Base-by-base conservation (phyloP, 257 asterid genomes). In the Petrea volubilis region DNA sequence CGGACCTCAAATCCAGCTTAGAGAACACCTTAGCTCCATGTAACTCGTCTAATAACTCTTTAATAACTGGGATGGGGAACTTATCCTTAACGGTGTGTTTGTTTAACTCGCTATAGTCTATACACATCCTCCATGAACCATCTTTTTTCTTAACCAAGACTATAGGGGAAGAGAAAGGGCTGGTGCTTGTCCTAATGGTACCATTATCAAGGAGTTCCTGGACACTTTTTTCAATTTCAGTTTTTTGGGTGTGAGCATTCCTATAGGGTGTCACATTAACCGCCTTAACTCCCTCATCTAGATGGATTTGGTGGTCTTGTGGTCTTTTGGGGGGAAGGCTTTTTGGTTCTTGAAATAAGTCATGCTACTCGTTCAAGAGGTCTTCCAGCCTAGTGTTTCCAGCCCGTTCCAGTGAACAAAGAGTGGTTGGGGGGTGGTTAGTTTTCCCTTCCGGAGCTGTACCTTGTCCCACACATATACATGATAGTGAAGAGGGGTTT, bases 91-190 rank as follows among this genome's bases (percentile, higher is more conserved):
- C 2, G 1, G 58, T 64, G 8, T 46, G 23, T 2, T n/a, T 5
- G 18, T 65, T 65, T 0, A 65, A 10, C 12, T 49, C 28, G 3
- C 14, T 25, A 6, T 64, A 64, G 7, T 64, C 58, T 0, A 63
- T 10, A 13, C 49, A n/a, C 24, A 55, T 4, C 3, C 70, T 46
- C 62, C 52, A 47, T 5, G 40, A 18, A 7, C 9, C 11, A 20
- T 44, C 60, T 9, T 58, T 70, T 11, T 70, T 70, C 14, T 31
- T 46, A 0, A 70, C 75, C 3, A 70, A 11, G 0, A 70, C 23
- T 0, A 71, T 13, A 0, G 31, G 75, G 1, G 60, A 58, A 1
- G 68, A 46, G 21, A 11, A 70, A 0, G 60, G 49, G 27, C 29
- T 36, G 0, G 10, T 27, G 6, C 68, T 68, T 0, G n/a, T 13